Percentiles rank a stretch among this genome's conserved stretches.
These are phyloP conservation scores for Avena sativa DNA, from an alignment of 176 grass and related monocot genomes.

Conservation along the genomic window DNA sequence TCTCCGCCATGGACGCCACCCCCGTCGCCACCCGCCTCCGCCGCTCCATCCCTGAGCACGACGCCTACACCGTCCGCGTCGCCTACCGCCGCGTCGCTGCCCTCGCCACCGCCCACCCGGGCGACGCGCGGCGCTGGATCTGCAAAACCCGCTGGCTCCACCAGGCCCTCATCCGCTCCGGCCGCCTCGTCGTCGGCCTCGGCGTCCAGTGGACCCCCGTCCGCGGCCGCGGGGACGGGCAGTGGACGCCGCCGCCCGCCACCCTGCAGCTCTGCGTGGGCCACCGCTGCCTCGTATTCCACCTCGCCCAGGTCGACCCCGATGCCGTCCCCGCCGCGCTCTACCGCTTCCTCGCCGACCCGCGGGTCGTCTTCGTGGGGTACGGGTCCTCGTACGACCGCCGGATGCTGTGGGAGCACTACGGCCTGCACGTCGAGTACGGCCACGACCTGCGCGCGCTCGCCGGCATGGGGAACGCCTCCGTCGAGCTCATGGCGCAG, in stretches of 20 bases:
- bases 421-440: slow-evolving; percentile 17
- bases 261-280: slow-evolving; percentile 58
- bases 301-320: slow-evolving; percentile 28
- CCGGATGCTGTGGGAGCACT: slow-evolving; percentile 37
- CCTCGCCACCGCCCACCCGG: slow-evolving; percentile 29
- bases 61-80: slow-evolving; percentile 44
- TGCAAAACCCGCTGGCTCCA: slow-evolving; percentile 33
- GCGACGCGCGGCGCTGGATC: slow-evolving; percentile 44
- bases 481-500: slow-evolving; percentile 42
- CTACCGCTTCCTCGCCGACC: slow-evolving; percentile 43
- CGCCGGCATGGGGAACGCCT: slow-evolving; percentile 47
- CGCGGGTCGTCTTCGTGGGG: slow-evolving; percentile 49
- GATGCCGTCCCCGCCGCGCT: neutral
- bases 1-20: slow-evolving; percentile 38
- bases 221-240: neutral
- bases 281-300: slow-evolving; percentile 51
- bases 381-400: neutral
- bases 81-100: neutral
- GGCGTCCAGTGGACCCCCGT: slow-evolving; percentile 40
- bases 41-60: slow-evolving; percentile 1
- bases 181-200: slow-evolving; percentile 51
- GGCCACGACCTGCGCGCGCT: neutral
- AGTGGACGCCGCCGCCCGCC: neutral
- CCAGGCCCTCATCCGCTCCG: neutral
- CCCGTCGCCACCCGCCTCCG: slow-evolving; percentile 33